Base-by-base conservation (phyloP, 768 basidiomycete species). In the Russula compacta region DNA sequence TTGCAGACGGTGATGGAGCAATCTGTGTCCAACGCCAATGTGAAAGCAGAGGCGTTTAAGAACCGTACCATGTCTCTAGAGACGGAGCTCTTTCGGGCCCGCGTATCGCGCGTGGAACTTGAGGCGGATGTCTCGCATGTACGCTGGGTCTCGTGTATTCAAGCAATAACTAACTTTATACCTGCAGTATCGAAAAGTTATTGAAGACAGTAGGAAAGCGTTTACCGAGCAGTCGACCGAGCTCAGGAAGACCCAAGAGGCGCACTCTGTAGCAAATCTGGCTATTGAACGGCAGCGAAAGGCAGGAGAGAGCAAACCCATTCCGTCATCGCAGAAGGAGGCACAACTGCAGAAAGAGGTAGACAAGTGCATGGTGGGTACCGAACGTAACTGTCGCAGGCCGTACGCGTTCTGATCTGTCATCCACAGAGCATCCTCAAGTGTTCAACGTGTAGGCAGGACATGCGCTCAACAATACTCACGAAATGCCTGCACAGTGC, bases 401-500 rank as follows among this genome's bases (percentile, higher is more conserved):
- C 33, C 15, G 11, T 8, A 7, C 14, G 9, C 58, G 21, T 29
- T 14, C 58, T 7, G 38, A 58, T 50, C 19, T 57, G 47, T 46
- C 14, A 44, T 49, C 33, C 39, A 17, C 71, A 95, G 94, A 80
- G 79, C 71, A 76, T 97, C 43, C 80, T 98, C 36, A 85, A 89
- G 70, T 98, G 95, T 71, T 89, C 90, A 12, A 93, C 89, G 6
- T 98, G 95, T 75, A 82, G 83, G 56, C 78, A 79, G 59, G 79
- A 83, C 61, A 85, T 93, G 74, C 86, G 92, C 19, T 82, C 83
- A 51, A 86, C 87, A 4, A 82, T 92, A 42, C 81, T 95, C 63
- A 87, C 84, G 38, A 93, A 92, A 71, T 95, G 93, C 77, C 85
- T 89, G 82, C 94, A 95, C 71, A 90, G 92, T 94, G 70, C 65